Evolutionary conservation across 2,329 filamentous ascomycete species (phyloP), one percentile per base, ranked within the genome.

Genomic region (Chaetomiaceae sp.): DNA sequence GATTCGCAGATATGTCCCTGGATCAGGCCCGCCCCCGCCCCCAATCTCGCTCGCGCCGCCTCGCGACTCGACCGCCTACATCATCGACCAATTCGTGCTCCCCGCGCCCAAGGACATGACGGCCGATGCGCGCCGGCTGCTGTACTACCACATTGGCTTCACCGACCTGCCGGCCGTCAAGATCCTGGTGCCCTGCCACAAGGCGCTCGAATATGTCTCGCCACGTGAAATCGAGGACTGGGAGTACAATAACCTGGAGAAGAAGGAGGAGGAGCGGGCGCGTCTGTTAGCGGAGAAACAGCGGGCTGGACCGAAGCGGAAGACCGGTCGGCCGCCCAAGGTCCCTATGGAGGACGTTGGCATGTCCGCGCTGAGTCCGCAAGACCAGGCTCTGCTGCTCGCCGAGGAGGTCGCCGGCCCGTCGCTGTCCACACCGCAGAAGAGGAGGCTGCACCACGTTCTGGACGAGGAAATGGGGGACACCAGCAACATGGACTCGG

Each of bases 201-300:
- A 67, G 55, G 72, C 83, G 6, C 70, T 79, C 12, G 76, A 84
- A 29, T 85, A 83, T 57, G 81, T 85, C 7, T 83, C 82, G 0
- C 76, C 78, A 2, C 69, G 71, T 11, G 73, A 72, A 9, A 60
- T 83, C 3, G 83, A 86, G 63, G 72, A 81, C 0, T 86, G 76
- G 71, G 81, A 84, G 57, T 75, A 72, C 49, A 64, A 69, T 2
- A 66, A 71, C 14, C 72, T 73, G 46, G 67, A 75, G 20, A 69
- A 73, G 52, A 65, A 72, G 19, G 74, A 77, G n/a, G 63, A 69
- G 42, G 69, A 74, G 6, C 63, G 59, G 27, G 62, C 58, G 20
- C 37, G 51, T n/a, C 37, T 42, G 15, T n/a, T 39, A 20, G 53
- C 55, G 5, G 29, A 37, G 39, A 55, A 47, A 47, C 47, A 57